Base-by-base conservation (phyloP, 345 rosid genomes). In the Acer negundo region DNA sequence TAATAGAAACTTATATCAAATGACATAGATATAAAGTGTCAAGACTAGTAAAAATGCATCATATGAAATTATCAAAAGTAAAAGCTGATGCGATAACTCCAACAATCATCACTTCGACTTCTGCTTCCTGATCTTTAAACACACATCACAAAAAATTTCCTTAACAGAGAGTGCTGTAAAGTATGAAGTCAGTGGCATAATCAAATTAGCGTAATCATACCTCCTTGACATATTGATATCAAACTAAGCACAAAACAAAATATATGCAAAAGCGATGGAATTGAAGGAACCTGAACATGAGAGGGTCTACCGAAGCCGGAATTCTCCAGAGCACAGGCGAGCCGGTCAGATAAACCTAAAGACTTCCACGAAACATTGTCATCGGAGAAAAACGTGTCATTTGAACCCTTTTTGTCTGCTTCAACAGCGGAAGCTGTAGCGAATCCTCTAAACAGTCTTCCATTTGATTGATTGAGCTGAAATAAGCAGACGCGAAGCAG, bases 221-320 rank as follows among this genome's bases (percentile, higher is more conserved):
- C 23, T 59, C 63, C 63, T 20, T 20, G 23, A 20, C 23, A 59
- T 59, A 22, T 2, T 22, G 17, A 59, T 59, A 59, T 20, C 63
- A 59, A 59, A 11, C 20, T 59, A 26, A 44, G 66, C 15, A 78
- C 11, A n/a, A 35, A 4, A 26, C 46, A 22, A 31, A 49, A 4
- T 10, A 49, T 2, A 26, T 26, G 31, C 3, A 40, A 24, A 6
- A 20, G 59, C 5, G 2, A 13, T 7, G 10, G 23, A 23, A 62
- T 4, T 58, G 24, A 22, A 59, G 13, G 56, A 20, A 90, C 99
- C 92, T 96, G 99, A 74, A 93, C 85, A 31, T 91, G 86, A 80
- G 99, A 96, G n/a, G 98, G 99, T 81, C 93, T 84, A 4, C 76
- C 84, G 67, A 91, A 81, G 62, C 98, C 95, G 64, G 93, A 86